Conservation (phyloP, 192 early-diverging fungal genomes). For the Pilobolus umbonatus region DNA sequence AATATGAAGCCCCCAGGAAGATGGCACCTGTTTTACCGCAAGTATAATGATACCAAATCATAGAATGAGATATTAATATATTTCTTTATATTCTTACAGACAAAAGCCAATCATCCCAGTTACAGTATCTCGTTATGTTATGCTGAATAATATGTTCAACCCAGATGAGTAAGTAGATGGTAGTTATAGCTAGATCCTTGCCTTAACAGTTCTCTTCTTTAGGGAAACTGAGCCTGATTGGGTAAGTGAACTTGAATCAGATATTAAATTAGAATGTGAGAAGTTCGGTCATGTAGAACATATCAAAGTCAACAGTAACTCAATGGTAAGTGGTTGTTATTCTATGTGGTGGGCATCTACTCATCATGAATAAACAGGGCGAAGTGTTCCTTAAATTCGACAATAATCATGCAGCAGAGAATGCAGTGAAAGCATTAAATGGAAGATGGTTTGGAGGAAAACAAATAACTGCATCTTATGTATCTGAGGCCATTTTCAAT, state of each 20-base stretch:
- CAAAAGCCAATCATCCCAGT: constrained; percentile 42
- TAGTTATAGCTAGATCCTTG: background rate
- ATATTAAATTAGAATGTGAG: constrained; percentile 77
- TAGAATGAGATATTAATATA: constrained; percentile 2
- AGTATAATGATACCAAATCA: background rate
- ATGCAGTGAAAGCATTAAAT: constrained; percentile 69
- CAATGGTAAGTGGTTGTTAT: constrained; percentile 41
- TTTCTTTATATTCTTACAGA: constrained; percentile 13
- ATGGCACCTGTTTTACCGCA: constrained; percentile 8
- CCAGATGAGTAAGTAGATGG: constrained; percentile 62
- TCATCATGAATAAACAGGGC: constrained; percentile 43
- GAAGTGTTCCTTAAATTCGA: constrained; percentile 85
- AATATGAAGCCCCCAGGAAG: constrained; percentile 31
- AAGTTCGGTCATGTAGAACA: constrained; percentile 75
- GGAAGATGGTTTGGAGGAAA: constrained; percentile 90
- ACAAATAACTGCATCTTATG: constrained; percentile 40
- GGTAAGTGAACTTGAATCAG: constrained; percentile 80
- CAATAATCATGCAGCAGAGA: constrained; percentile 53
- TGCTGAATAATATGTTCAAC: constrained; percentile 87
- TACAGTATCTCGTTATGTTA: constrained; percentile 56
- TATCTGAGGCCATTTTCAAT: constrained; percentile 33
- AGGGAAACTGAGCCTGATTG: constrained; percentile 81
- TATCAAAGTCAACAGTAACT: constrained; percentile 66
- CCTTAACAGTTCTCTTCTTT: constrained; percentile 8
- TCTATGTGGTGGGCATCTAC: background rate